Evolutionary conservation across 441 rosid genomes (phyloP).

Genomic region (Iberis amara): DNA sequence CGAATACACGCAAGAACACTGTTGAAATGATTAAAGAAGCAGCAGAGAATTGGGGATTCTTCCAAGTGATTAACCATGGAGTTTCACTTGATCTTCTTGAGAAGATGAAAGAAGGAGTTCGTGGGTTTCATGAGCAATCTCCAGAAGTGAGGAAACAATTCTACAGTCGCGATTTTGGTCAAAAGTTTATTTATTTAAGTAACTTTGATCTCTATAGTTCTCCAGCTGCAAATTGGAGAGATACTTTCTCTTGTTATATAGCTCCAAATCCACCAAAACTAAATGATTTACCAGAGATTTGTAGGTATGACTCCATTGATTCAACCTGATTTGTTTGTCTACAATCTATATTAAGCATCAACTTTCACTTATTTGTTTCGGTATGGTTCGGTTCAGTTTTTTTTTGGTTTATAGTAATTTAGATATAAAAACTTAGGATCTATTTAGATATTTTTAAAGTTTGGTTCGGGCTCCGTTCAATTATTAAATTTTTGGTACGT

Average conservation of each 20-base stretch:
- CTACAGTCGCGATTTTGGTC: conserved; percentile 35
- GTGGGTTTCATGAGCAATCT: conserved; percentile 43
- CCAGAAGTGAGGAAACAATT: conserved; percentile 32
- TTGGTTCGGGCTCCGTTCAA: too few relatives aligned
- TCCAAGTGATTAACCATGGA: conserved; percentile 40
- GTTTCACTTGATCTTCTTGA: conserved; percentile 34
- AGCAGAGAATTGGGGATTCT: conserved; percentile 34
- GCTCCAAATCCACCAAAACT: conserved; percentile 49
- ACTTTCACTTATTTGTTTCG: too few relatives aligned
- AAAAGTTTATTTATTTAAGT: conserved; percentile 32
- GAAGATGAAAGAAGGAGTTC: conserved; percentile 39
- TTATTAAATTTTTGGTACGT: too few relatives aligned
- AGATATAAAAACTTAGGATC: too few relatives aligned
- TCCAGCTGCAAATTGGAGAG: conserved; percentile 46
- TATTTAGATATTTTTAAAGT: too few relatives aligned
- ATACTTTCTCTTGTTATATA: conserved; percentile 35
- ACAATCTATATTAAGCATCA: too few relatives aligned
- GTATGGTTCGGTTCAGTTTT: too few relatives aligned
- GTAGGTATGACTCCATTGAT: conserved; percentile 29
- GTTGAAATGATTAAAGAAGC: conserved; percentile 26
- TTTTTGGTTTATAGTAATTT: too few relatives aligned
- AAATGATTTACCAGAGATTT: conserved; percentile 42
- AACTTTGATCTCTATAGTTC: conserved; percentile 42
- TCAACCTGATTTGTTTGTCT: too few relatives aligned
- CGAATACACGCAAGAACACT: conserved; percentile 5